phyloP scores from a whole-genome alignment of 202 grass and related monocot species.

The Zizania palustris region DNA sequence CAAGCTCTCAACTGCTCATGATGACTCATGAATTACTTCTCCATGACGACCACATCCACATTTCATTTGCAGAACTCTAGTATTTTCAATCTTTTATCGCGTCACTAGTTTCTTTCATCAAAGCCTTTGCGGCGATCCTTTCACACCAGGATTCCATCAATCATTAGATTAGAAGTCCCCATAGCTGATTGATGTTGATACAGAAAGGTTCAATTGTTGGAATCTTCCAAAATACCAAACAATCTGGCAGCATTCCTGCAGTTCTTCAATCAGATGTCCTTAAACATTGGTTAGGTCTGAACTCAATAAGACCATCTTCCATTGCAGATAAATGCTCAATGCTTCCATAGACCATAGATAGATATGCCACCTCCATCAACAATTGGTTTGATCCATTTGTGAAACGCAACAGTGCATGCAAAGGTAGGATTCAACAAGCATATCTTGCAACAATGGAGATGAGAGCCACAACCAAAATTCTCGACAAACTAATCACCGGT shows the following conservation, averaged over 20 bases:
- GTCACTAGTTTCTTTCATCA: neutral
- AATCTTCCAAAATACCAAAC: slow-evolving; percentile 3
- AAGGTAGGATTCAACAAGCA: neutral
- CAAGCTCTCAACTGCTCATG: neutral
- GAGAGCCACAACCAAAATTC: neutral
- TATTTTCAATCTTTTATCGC: neutral
- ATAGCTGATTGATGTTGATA: neutral
- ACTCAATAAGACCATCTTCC: neutral
- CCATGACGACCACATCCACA: neutral
- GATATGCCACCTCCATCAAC: neutral
- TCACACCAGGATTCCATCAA: neutral
- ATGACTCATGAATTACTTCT: neutral
- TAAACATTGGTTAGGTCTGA: neutral
- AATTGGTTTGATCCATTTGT: neutral
- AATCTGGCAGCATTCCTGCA: neutral
- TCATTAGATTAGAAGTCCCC: neutral
- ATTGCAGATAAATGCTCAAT: neutral
- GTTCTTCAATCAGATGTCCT: neutral
- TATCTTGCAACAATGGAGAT: neutral
- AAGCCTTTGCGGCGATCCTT: slow-evolving; percentile 5
- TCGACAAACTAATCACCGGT: slow-evolving; percentile 3
- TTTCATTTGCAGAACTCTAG: neutral
- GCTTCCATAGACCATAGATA: neutral
- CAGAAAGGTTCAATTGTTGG: neutral
- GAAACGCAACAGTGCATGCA: neutral